phyloP scores from a whole-genome alignment of 805 yeast species.

The Myxozyma kluyveri region DNA sequence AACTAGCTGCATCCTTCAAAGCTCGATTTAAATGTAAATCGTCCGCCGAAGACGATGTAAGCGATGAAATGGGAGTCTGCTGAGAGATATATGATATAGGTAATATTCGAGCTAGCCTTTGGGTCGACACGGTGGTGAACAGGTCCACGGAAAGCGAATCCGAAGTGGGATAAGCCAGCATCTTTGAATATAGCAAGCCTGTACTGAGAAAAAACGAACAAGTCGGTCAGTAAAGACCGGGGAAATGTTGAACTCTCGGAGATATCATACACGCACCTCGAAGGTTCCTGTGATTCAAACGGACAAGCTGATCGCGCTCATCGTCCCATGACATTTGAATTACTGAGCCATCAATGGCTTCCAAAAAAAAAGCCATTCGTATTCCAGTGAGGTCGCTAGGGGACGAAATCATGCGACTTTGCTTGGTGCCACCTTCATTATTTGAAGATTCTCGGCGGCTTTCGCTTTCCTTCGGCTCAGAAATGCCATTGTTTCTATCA shows the following conservation, averaged over 20 bases:
- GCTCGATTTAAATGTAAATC: slow-evolving; percentile 20
- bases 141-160: slow-evolving; percentile 35
- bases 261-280: no score
- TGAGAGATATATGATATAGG: slow-evolving; percentile 29
- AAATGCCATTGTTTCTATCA: no score
- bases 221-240: not conserved
- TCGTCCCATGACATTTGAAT: slow-evolving; percentile 42
- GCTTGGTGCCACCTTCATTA: slow-evolving; percentile 7
- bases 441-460: slow-evolving; percentile 4
- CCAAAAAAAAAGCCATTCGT: slow-evolving; percentile 25
- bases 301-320: slow-evolving; percentile 37
- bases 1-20: not conserved
- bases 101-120: slow-evolving; percentile 35
- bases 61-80: slow-evolving; percentile 39
- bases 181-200: slow-evolving; percentile 39
- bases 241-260: not conserved
- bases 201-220: not conserved
- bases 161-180: slow-evolving; percentile 45
- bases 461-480: not conserved
- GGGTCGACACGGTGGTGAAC: slow-evolving; percentile 33
- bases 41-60: slow-evolving; percentile 51
- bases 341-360: slow-evolving; percentile 40
- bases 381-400: no score
- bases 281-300: no score
- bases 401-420: no score